Evolutionary conservation across 176 grass and related monocot genomes (phyloP), one percentile per base, ranked within the genome.

Genomic region (Carex littledalei): DNA sequence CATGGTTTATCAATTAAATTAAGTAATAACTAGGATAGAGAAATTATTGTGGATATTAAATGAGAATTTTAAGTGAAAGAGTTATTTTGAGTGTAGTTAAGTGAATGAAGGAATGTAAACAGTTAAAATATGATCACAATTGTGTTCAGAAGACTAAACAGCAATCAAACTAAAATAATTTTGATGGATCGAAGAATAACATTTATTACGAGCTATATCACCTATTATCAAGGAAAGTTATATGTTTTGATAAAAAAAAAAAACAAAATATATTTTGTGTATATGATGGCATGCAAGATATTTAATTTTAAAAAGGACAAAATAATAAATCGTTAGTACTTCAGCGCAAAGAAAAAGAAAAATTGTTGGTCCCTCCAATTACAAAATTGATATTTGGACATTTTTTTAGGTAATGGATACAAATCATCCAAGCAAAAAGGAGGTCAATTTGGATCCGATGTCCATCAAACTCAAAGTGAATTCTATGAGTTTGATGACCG

Each of bases 371-470:
- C n/a, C n/a, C n/a, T 17, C 24, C 47, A 54, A 55, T 55, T 77
- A 76, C 47, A 14, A 16, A 50, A 13, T 31, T 7, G 11, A 8
- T 47, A 34, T 10, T 47, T 72, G 20, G 39, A 24, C 24, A 24
- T 24, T 24, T 24, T 24, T 24, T 68, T 69, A 69, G 32, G 18
- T 67, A 52, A 76, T 8, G 8, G 6, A 61, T 15, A 53, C 4
- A 52, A 16, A 21, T 15, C 72, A 29, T 77, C 21, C 41, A 31
- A 5, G 5, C 14, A 84, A 85, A 89, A 75, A 84, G 71, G n/a
- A n/a, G n/a, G n/a, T n/a, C n/a, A n/a, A n/a, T n/a, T n/a, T n/a
- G n/a, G n/a, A n/a, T n/a, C n/a, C n/a, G n/a, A n/a, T n/a, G n/a
- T n/a, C n/a, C n/a, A n/a, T n/a, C n/a, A n/a, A n/a, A n/a, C n/a